Percentiles rank a stretch among this genome's conserved stretches.
Conservation (phyloP, 495 filamentous ascomycete genomes). For the Annulohypoxylon bovei region DNA sequence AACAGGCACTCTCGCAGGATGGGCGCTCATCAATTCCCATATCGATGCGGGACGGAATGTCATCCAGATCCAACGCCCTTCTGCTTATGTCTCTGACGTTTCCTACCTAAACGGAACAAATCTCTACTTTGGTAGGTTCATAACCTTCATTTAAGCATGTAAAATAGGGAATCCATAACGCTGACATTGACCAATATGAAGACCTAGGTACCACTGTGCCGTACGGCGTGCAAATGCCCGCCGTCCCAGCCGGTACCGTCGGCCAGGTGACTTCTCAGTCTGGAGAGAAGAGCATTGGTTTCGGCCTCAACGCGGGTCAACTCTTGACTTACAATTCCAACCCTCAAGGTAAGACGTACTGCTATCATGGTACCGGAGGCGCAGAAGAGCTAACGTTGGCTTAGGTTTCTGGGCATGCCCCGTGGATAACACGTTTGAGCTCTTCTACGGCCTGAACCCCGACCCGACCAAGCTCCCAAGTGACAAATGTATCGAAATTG, state of each 20-base stretch:
- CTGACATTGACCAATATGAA: background rate
- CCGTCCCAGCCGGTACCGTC: constrained; percentile 1
- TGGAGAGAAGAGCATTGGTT: constrained; percentile 9
- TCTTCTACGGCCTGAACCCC: constrained; percentile 18
- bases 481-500: constrained; percentile 13
- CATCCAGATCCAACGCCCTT: constrained; percentile 28
- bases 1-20: constrained; percentile 13
- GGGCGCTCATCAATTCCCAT: constrained; percentile 27
- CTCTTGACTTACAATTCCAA: constrained; percentile 15
- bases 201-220: constrained; percentile 2
- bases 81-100: constrained; percentile 17
- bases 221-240: constrained; percentile 6
- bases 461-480: constrained; percentile 28
- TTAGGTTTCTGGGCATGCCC: constrained; percentile 24
- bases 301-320: background rate
- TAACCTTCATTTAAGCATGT: background rate
- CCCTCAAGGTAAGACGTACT: constrained; percentile 1
- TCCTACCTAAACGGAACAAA: constrained; percentile 23
- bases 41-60: constrained; percentile 11
- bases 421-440: background rate
- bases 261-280: constrained; percentile 4
- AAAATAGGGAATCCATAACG: background rate
- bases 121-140: constrained; percentile 22
- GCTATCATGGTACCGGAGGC: background rate
- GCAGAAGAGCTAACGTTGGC: background rate